Base-by-base conservation (phyloP, 116 monocot genomes). In the Zostera marina region DNA sequence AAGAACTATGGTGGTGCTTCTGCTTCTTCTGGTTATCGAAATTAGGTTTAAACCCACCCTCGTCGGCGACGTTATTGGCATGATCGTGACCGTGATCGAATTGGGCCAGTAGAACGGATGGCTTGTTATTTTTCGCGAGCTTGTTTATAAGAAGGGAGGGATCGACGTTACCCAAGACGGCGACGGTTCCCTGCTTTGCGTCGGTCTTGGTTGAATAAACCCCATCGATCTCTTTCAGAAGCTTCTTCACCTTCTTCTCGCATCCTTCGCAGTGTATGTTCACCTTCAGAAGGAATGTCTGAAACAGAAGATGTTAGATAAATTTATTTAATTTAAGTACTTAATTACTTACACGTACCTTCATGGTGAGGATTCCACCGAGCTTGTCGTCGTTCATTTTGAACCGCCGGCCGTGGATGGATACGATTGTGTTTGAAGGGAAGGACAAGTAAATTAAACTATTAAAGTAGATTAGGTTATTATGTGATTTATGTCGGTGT, bases 211-310 rank as follows among this genome's bases (percentile, higher is more conserved):
- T 48, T 9, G 48, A 48, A 48, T 48, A 48, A n/a, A 48, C 48
- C 0, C 48, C 48, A 14, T 48, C 48, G 19, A 48, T 48, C 16
- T 48, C 48, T 19, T 48, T 48, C 7, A 48, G 48, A 48, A 48
- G 48, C 48, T 48, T 48, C 48, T 48, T 48, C 8, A 48, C 48
- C 19, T 48, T 48, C 48, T 48, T 48, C 16, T 48, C 48, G 19
- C 48, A 48, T 48, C 48, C 48, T 12, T 48, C 15, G 11, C 48
- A 48, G 11, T 48, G 48, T 48, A 48, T 48, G 0, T 48, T 48
- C 19, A 48, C 48, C 19, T 48, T 48, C 48, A 48, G 17, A 48
- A 48, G 15, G 48, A 6, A 48, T 19, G 48, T 48, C 48, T 48
- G 48, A 19, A 48, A 1, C 48, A 48, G 1, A 26, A 1, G n/a